Conservation (phyloP, 768 basidiomycete species). For the Suillus decipiens region DNA sequence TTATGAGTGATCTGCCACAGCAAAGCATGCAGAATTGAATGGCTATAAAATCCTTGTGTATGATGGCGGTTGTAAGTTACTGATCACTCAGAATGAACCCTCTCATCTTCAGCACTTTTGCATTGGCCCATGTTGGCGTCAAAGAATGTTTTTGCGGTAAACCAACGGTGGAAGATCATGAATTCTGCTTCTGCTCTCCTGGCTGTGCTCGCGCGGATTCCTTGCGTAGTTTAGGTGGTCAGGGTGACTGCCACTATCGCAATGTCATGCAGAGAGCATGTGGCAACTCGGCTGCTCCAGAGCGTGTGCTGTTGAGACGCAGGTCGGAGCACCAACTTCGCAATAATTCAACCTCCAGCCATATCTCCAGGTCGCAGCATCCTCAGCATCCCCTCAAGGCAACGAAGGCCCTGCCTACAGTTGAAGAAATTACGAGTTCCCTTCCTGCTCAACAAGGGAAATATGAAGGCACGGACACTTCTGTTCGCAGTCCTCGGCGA, state of each 20-base stretch:
- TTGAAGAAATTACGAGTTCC: slow-evolving; percentile 21
- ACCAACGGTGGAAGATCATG: slow-evolving; percentile 24
- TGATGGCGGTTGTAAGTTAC: neutral
- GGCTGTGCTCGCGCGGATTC: slow-evolving; percentile 30
- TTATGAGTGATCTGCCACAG: neutral
- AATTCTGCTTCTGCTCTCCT: slow-evolving; percentile 31
- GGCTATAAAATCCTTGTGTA: neutral
- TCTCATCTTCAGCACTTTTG: slow-evolving; percentile 9
- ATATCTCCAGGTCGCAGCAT: neutral
- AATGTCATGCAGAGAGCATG: slow-evolving; percentile 20
- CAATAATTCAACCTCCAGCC: neutral
- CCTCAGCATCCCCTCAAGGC: slow-evolving; percentile 2
- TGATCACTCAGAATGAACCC: neutral
- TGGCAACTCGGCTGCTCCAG: slow-evolving; percentile 6
- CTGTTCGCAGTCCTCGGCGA: slow-evolving; percentile 6
- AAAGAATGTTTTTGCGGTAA: slow-evolving; percentile 29
- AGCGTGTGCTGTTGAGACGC: slow-evolving; percentile 14
- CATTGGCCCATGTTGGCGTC: slow-evolving; percentile 13
- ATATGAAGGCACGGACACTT: slow-evolving; percentile 5
- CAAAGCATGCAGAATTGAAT: neutral
- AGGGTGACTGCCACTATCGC: slow-evolving; percentile 29
- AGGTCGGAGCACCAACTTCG: slow-evolving; percentile 16
- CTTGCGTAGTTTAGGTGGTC: slow-evolving; percentile 24
- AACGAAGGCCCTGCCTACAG: slow-evolving; percentile 16
- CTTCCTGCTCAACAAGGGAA: slow-evolving; percentile 12